These are phyloP conservation scores for Populus hybrid DNA, from an alignment of 441 rosid genomes.

Conservation along the genomic window DNA sequence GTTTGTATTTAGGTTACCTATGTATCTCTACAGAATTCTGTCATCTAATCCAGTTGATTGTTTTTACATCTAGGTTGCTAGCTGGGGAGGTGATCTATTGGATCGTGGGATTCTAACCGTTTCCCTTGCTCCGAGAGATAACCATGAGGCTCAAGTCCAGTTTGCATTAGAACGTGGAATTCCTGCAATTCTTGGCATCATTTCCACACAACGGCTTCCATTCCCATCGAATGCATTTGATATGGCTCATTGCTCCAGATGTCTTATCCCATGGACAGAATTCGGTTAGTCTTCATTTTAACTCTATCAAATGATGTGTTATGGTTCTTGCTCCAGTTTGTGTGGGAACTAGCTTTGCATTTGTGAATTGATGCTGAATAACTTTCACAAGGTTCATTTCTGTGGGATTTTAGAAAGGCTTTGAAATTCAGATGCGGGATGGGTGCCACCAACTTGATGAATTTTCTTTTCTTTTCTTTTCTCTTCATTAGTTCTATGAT, in stretches of 20 bases:
- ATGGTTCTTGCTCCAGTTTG: background rate
- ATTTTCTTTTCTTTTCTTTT: background rate
- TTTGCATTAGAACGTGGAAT: conserved; percentile 97
- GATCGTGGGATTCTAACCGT: conserved; percentile 87
- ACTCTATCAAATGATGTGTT: background rate
- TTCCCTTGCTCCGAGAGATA: conserved; percentile 97
- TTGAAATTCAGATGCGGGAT: background rate
- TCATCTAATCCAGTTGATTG: conserved; percentile 12
- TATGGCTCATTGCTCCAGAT: conserved; percentile 99
- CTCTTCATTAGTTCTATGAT: background rate
- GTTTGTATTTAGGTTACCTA: background rate
- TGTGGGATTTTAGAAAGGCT: background rate
- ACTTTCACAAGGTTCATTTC: background rate
- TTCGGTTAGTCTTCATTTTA: conserved; percentile 44
- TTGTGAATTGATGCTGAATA: background rate
- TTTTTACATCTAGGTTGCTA: conserved; percentile 65
- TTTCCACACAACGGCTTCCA: conserved; percentile 94
- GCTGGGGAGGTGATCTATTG: conserved; percentile 98
- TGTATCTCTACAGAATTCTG: background rate
- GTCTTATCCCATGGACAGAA: conserved; percentile 99
- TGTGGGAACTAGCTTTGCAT: background rate
- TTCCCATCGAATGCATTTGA: conserved; percentile 95
- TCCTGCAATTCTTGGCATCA: conserved; percentile 94
- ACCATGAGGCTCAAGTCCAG: conserved; percentile 98
- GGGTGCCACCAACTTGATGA: background rate